Percentiles rank a stretch among this genome's conserved stretches.
Conservation (phyloP, 1,284 basidiomycete species). For the Sanghuangporus baumii region DNA sequence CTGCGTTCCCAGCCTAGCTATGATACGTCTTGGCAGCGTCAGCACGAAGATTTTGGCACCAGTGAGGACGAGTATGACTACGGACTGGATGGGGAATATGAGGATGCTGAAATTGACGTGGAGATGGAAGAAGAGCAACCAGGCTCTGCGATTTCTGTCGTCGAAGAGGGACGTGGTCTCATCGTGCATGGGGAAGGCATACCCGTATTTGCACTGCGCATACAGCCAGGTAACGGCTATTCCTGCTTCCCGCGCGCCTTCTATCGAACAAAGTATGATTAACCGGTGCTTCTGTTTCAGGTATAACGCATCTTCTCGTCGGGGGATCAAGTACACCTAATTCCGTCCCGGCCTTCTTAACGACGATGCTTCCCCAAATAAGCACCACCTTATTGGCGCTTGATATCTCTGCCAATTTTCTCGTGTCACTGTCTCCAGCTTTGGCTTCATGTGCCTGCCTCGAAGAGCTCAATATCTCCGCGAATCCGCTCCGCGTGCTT, state of each 20-base stretch:
- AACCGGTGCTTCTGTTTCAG: constrained; percentile 34
- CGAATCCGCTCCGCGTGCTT: constrained; percentile 81
- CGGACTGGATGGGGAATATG: constrained; percentile 39
- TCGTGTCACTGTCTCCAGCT: constrained; percentile 75
- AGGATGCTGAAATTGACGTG: constrained; percentile 39
- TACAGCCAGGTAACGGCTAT: constrained; percentile 55
- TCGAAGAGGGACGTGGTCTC: constrained; percentile 74
- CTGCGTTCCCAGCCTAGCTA: constrained; percentile 62
- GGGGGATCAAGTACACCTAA: constrained; percentile 73
- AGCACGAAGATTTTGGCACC: constrained; percentile 64
- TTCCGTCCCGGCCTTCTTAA: constrained; percentile 69
- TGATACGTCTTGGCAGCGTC: constrained; percentile 68
- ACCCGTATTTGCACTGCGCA: constrained; percentile 54
- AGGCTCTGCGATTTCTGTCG: constrained; percentile 69
- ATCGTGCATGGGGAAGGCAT: constrained; percentile 67
- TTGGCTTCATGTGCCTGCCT: constrained; percentile 74
- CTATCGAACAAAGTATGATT: constrained; percentile 15
- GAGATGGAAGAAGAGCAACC: constrained; percentile 55
- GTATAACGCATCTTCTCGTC: constrained; percentile 85
- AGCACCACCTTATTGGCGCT: constrained; percentile 76
- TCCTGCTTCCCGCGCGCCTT: constrained; percentile 14
- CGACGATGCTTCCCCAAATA: constrained; percentile 63
- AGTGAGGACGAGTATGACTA: constrained; percentile 74
- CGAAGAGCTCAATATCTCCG: constrained; percentile 92
- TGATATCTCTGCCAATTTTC: constrained; percentile 85